Evolutionary conservation across 169 alveolate genomes (phyloP), one percentile per base, ranked within the genome.

Genomic region (Theileria orientalis): DNA sequence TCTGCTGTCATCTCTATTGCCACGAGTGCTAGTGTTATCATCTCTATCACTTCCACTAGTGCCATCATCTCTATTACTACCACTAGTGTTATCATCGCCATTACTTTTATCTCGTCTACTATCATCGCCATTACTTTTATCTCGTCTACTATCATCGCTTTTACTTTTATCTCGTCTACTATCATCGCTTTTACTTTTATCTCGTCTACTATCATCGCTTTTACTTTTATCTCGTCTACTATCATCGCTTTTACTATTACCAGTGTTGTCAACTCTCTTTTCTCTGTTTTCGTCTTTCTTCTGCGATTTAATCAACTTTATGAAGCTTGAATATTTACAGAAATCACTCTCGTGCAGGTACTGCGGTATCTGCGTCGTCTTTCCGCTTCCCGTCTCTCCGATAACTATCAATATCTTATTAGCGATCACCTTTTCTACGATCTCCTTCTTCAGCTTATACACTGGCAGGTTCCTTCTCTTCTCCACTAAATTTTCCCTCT

Each of bases 371-470:
- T 96, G 97, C 0, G 99, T 97, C 1, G 98, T 97, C 79, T 97
- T 97, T 0, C 99, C 99, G 60, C 98, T 93, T 14, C 99, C 99
- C 2, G 99, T 98, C 83, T 98, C 99, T 44, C 99, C 99, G 44
- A 98, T 97, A 19, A 98, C 99, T 1, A 98, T 95, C 13, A 97
- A 91, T 27, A 95, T 94, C 76, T 96, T 87, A 69, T 97, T 95
- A 25, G 90, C 94, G 5, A 83, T 77, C 6, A 97, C 93, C 21
- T 98, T 98, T 69, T 92, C 93, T 68, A 97, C 83, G 49, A 98
- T 89, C 63, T 94, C 96, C 2, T 92, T 91, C 61, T 97, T 94
- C 46, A 96, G 85, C 60, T 92, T 88, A 87, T 77, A 97, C 49
- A 98, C 97, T 1, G 99, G 99, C 59, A 98, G 93, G 11, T 95